Base-by-base conservation (phyloP, 129 eudicot genomes). In the Helianthus tuberosus region DNA sequence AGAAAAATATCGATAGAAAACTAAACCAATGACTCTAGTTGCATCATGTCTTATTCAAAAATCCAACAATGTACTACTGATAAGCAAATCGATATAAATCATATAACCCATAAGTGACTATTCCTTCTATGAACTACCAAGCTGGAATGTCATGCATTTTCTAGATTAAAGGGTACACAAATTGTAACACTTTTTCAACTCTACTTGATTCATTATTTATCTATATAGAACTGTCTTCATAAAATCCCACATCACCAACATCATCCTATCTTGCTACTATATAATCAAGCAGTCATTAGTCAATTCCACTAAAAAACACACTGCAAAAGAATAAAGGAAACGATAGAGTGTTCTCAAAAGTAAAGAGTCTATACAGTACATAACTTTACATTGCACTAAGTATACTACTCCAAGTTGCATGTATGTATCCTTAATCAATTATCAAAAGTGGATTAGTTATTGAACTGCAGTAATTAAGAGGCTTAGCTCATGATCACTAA, bases 111-210 rank as follows among this genome's bases (percentile, higher is more conserved):
- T 1, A 58, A 72, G 67, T 41, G 43, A 47, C 32, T 49, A n/a
- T 66, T 74, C 50, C 25, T 72, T 27, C 6, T 14, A 60, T 72
- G 32, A 70, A 52, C 62, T 70, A 53, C 75, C 58, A 70, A 38
- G 17, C 11, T n/a, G 8, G 2, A 70, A 70, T 36, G 68, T 36
- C 49, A 4, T 39, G 12, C 52, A 54, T 70, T 38, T 53, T 5
- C 23, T 52, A 58, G 58, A 44, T 9, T 41, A 9, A 25, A 43
- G 44, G 10, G 59, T 11, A 73, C 61, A 62, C 69, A 73, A 46
- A 5, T 60, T 16, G 3, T 27, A 44, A 43, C 59, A 60, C 49
- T 46, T 29, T 58, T 58, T 15, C 58, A 29, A 27, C 6, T 15
- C 69, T 46, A 41, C 9, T 15, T 55, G 12, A 55, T 41, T 1